Base-by-base conservation (phyloP, 2,329 filamentous ascomycete genomes). In the Phialocephala subalpina region DNA sequence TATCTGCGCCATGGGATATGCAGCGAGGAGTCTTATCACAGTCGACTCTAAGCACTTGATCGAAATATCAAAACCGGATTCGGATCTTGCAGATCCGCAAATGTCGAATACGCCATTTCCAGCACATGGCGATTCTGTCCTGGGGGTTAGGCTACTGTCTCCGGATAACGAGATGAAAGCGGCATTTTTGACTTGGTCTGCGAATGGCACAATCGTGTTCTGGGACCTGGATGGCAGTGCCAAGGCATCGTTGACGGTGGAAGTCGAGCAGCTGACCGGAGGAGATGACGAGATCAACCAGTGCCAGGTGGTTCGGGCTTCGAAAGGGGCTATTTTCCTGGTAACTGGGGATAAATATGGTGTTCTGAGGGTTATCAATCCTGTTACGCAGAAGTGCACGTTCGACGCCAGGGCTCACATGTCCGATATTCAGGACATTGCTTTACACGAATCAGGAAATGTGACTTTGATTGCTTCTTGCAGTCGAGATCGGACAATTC, bases 171-270 rank as follows among this genome's bases (percentile, higher is more conserved):
- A 82, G 4, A 79, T 87, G 27, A 83, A 86, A 25, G 90, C 93
- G 0, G 86, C 90, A 9, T 97, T 98, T 74, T 90, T 94, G 70
- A 97, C 94, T 0, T 99, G 94, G 92, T 94, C 95, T 1, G 87
- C 86, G 25, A 89, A 90, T 60, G 96, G 96, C 5, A 88, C 86
- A 18, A 86, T 98, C 59, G 87, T 92, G 27, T 91, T 97, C 72
- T 99, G 96, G 96, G 87, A 89, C 72, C 77, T 88, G 16, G 85
- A 92, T 58, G 96, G 95, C 25, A 85, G 83, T 60, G 87, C 90
- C 68, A 89, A 87, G 71, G 83, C 84, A 18, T 87, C 87, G 1
- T 81, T 93, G 40, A 81, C 86, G 47, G 84, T 97, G 14, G 84
- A 89, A 4, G 80, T 97, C 5, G 93, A 97, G 66, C 87, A 91